These are phyloP conservation scores for Draba incana DNA, from an alignment of 345 rosid species.

Conservation along the genomic window DNA sequence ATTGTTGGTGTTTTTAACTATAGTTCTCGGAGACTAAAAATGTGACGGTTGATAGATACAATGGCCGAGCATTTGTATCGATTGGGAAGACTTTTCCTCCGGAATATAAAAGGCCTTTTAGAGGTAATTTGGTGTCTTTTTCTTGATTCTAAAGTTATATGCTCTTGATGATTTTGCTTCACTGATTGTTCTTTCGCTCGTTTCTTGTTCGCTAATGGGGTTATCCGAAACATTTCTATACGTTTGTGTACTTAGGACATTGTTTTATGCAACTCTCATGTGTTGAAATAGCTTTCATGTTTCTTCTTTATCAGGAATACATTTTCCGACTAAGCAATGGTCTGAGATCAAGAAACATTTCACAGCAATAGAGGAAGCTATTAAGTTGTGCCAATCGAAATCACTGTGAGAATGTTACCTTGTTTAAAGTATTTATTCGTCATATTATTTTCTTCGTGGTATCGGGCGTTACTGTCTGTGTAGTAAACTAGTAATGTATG, in stretches of 20 bases:
- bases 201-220: background rate
- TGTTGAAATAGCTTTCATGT: conserved; percentile 20
- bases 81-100: conserved; percentile 53
- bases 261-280: background rate
- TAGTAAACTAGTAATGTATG: background rate
- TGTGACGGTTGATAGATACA: conserved; percentile 51
- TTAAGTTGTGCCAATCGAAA: conserved; percentile 54
- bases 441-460: background rate
- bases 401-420: conserved; percentile 50
- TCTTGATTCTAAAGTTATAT: background rate
- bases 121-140: conserved; percentile 48
- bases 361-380: conserved; percentile 62
- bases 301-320: conserved; percentile 54
- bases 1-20: conserved; percentile 28
- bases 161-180: background rate
- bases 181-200: background rate
- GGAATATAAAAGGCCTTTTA: conserved; percentile 51
- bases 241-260: background rate
- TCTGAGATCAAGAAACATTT: conserved; percentile 51
- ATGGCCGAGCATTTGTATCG: conserved; percentile 52
- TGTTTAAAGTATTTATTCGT: background rate
- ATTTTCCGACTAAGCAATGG: conserved; percentile 63
- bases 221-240: background rate
- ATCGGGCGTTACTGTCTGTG: background rate
- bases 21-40: conserved; percentile 66